These are phyloP conservation scores for Mycena alexandri DNA, from an alignment of 768 basidiomycete genomes.

Conservation along the genomic window DNA sequence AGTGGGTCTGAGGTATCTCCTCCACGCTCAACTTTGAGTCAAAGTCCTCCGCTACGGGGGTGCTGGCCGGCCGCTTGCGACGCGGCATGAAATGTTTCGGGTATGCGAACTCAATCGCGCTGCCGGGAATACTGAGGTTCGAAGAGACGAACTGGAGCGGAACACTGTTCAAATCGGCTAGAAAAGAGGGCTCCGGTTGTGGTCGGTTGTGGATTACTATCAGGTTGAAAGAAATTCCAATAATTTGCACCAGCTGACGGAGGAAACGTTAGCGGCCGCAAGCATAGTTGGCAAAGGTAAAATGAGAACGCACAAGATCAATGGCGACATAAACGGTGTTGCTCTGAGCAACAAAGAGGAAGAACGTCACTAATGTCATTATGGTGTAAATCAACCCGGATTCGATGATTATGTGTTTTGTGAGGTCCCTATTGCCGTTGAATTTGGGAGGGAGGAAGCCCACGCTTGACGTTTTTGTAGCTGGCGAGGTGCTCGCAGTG, in stretches of 20 bases:
- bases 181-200: neutral
- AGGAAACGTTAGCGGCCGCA: neutral
- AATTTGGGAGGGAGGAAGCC: neutral
- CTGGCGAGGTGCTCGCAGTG: constrained; percentile 2
- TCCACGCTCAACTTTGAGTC: neutral
- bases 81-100: constrained; percentile 30
- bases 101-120: constrained; percentile 37
- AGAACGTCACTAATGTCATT: constrained; percentile 21
- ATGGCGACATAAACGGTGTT: constrained; percentile 19
- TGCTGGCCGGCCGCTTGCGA: constrained; percentile 9
- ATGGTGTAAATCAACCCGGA: constrained; percentile 32
- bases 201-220: constrained; percentile 24
- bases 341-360: constrained; percentile 23
- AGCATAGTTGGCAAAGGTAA: no score
- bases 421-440: neutral
- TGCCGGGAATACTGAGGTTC: constrained; percentile 21
- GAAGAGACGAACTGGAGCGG: constrained; percentile 25
- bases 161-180: constrained; percentile 3
- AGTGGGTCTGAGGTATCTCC: constrained; percentile 17
- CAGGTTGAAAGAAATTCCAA: constrained; percentile 37
- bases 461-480: neutral
- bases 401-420: constrained; percentile 23
- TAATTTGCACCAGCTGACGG: constrained; percentile 29
- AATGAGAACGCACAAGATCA: constrained; percentile 19
- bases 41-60: constrained; percentile 4